Evolutionary conservation across 306 rosid species (phyloP), one percentile per base, ranked within the genome.

Genomic region (Rosa lucieae): DNA sequence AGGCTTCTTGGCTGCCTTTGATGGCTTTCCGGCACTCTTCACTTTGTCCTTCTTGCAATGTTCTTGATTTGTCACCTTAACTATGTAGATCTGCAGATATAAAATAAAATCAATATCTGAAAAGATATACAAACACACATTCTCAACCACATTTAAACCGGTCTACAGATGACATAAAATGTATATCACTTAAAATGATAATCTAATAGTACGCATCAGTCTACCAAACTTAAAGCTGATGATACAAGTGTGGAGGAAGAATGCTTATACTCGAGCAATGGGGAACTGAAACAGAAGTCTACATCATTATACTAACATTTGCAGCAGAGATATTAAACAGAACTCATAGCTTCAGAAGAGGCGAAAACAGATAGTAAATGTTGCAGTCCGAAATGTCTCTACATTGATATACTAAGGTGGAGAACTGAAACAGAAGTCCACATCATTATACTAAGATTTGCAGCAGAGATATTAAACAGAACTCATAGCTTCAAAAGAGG

Each of bases 1-100:
- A 46, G 9, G 10, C 42, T 82, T 83, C 65, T 18, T 26, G 23
- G 17, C 48, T 4, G 73, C 32, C 65, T 84, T 85, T 37, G 76
- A 65, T 82, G 65, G 72, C 74, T 76, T 83, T 32, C 73, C 46
- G 13, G 68, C 70, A n/a, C 2, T 39, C 21, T 58, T 85, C 68
- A 77, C 88, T 76, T 80, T 79, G 61, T 48, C 61, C 26, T 49
- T 73, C 77, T 44, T 72, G 37, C 74, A 72, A 13, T 63, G 11
- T 49, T 77, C 83, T 82, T 80, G 83, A 78, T 43, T 61, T 63
- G 75, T 70, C 65, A 73, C 97, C 78, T 72, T 90, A 43, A 82
- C 67, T 65, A 84, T 87, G 83, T 86, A 84, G 71, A 92, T 59
- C 94, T 92, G 93, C 78, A 69, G 55, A n/a, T 49, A 71, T 26